Conservation (phyloP, 805 yeast species). For the Scheffersomyces coipomensis region DNA sequence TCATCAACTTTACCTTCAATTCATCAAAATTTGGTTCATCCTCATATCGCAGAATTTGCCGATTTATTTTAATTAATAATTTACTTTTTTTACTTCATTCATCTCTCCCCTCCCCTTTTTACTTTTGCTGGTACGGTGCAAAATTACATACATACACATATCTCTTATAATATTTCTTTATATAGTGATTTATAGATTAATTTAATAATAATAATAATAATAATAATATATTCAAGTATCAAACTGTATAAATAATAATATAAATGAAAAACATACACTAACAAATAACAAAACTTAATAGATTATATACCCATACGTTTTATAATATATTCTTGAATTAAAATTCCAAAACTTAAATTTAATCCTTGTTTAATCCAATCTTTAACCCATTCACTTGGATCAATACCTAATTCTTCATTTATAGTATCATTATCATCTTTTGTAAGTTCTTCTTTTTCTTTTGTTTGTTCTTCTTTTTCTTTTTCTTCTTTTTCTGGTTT, state of each 20-base stretch:
- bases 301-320: slow-evolving; percentile 77
- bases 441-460: slow-evolving; percentile 34
- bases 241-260: neutral
- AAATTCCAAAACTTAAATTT: slow-evolving; percentile 74
- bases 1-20: too few relatives aligned
- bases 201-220: neutral
- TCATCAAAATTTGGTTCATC: slow-evolving; percentile 28
- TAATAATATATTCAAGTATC: too few relatives aligned
- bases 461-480: slow-evolving; percentile 13
- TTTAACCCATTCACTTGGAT: slow-evolving; percentile 44
- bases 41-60: slow-evolving; percentile 45
- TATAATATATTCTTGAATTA: slow-evolving; percentile 88
- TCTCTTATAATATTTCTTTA: too few relatives aligned
- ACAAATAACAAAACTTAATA: too few relatives aligned
- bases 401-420: slow-evolving; percentile 24
- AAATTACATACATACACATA: too few relatives aligned
- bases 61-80: slow-evolving; percentile 32
- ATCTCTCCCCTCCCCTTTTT: neutral
- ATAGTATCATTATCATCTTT: slow-evolving; percentile 6
- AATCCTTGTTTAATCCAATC: slow-evolving; percentile 58
- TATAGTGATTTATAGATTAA: slow-evolving; percentile 1
- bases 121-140: too few relatives aligned
- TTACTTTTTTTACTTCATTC: neutral
- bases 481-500: slow-evolving; percentile 21
- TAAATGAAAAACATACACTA: too few relatives aligned